Conservation (phyloP, 306 rosid genomes). For the Cyamopsis tetragonoloba region DNA sequence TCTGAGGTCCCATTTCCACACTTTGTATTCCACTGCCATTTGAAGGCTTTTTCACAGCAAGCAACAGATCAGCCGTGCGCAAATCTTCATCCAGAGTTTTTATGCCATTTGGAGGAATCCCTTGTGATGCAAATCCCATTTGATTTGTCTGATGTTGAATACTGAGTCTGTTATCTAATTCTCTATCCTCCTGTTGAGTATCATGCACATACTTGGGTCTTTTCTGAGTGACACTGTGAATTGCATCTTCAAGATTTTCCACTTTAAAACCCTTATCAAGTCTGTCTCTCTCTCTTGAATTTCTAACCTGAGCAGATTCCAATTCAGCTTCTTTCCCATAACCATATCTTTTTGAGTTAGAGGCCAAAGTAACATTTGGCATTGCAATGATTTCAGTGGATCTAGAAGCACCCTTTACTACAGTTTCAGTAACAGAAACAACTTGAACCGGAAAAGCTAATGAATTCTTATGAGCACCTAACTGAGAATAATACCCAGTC, state of each 20-base stretch:
- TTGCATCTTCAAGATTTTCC: conserved; percentile 14
- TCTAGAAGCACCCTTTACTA: conserved; percentile 13
- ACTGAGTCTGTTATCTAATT: not conserved
- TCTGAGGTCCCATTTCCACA: conserved; percentile 11
- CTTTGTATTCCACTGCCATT: conserved; percentile 22
- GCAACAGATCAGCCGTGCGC: not conserved
- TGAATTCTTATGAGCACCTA: conserved; percentile 24
- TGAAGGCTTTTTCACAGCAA: too few species aligned
- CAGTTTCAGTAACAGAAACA: conserved; percentile 27
- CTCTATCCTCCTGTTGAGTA: not conserved
- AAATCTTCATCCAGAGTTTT: conserved; percentile 18
- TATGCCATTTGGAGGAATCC: conserved; percentile 6
- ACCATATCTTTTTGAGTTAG: conserved; percentile 26
- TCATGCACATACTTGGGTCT: conserved; percentile 6
- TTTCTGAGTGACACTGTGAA: conserved; percentile 9
- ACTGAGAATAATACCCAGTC: conserved; percentile 18
- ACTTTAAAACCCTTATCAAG: conserved; percentile 9
- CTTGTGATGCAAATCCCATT: conserved; percentile 23
- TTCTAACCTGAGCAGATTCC: conserved; percentile 14
- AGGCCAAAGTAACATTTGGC: conserved; percentile 27
- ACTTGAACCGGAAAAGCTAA: conserved; percentile 12
- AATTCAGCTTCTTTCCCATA: conserved; percentile 28
- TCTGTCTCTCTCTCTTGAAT: conserved; percentile 5
- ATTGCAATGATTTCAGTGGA: not conserved
- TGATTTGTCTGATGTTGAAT: not conserved